Evolutionary conservation across 2,329 filamentous ascomycete species (phyloP).

Genomic region (Daldinia sp.): DNA sequence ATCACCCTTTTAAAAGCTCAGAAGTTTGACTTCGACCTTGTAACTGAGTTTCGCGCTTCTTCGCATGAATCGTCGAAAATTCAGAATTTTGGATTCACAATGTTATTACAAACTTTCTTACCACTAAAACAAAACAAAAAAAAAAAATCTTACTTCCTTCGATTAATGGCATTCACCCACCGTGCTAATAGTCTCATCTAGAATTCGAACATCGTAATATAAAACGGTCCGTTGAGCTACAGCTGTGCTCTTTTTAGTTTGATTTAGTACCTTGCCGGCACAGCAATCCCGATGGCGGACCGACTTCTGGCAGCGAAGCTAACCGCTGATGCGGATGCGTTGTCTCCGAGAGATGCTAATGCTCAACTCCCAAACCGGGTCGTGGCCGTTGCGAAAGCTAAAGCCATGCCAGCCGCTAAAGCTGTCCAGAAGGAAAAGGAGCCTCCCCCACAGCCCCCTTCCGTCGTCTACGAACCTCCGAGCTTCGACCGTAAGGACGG

Average conservation of each 20-base stretch:
- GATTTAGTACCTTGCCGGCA: slow-evolving; percentile 20
- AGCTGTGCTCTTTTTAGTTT: slow-evolving; percentile 28
- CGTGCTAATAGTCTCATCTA: slow-evolving; percentile 30
- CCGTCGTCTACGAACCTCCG: slow-evolving; percentile 70
- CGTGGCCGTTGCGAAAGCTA: slow-evolving; percentile 60
- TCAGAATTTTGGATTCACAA: background rate
- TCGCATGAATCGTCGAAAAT: background rate
- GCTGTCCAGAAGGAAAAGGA: slow-evolving; percentile 68
- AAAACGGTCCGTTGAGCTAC: slow-evolving; percentile 28
- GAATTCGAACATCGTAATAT: slow-evolving; percentile 26
- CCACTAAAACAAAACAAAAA: background rate
- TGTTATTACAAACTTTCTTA: background rate
- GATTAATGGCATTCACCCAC: background rate
- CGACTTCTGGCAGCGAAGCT: slow-evolving; percentile 62
- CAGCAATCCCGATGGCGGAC: slow-evolving; percentile 58
- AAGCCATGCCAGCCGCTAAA: slow-evolving; percentile 58
- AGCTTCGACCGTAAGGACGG: slow-evolving; percentile 77
- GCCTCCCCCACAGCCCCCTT: slow-evolving; percentile 73
- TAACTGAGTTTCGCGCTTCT: background rate
- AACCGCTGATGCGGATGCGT: slow-evolving; percentile 69
- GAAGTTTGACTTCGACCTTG: background rate
- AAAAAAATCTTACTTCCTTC: background rate
- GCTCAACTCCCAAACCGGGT: slow-evolving; percentile 62
- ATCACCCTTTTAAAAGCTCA: background rate
- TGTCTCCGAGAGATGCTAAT: slow-evolving; percentile 74